These are phyloP conservation scores for Solanum dulcamara DNA, from an alignment of 257 asterid genomes.

Conservation along the genomic window DNA sequence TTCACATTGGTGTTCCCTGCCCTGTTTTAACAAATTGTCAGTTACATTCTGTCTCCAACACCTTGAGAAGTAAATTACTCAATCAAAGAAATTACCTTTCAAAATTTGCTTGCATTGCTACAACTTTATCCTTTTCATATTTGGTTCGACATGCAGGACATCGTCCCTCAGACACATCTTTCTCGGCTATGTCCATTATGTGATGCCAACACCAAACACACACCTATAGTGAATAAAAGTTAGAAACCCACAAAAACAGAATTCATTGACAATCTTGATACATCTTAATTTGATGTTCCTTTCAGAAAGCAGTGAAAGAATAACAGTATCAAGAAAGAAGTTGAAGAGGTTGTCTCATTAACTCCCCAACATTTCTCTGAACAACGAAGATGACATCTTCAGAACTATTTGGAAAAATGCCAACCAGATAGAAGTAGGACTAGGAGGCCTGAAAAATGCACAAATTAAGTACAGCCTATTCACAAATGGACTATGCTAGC, in stretches of 20 bases:
- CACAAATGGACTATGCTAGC: background rate
- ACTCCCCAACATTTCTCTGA: background rate
- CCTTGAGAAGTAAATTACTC: background rate
- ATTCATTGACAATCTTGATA: background rate
- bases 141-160: slow-evolving; percentile 87
- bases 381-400: background rate
- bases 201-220: slow-evolving; percentile 99
- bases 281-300: background rate
- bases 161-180: slow-evolving; percentile 74
- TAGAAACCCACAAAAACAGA: background rate
- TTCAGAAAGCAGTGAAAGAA: background rate
- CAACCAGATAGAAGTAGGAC: background rate
- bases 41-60: background rate
- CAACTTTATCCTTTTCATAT: slow-evolving; percentile 85
- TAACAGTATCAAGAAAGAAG: background rate
- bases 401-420: background rate
- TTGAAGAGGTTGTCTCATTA: background rate
- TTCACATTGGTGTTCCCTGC: slow-evolving; percentile 34
- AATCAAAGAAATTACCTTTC: slow-evolving; percentile 40
- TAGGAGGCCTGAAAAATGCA: background rate
- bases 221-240: slow-evolving; percentile 29
- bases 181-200: slow-evolving; percentile 91
- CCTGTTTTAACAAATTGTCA: slow-evolving; percentile 22
- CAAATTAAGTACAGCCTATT: background rate
- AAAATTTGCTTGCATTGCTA: slow-evolving; percentile 62